phyloP scores from a whole-genome alignment of 2,329 filamentous ascomycete species.

The Colletotrichum limetticola region DNA sequence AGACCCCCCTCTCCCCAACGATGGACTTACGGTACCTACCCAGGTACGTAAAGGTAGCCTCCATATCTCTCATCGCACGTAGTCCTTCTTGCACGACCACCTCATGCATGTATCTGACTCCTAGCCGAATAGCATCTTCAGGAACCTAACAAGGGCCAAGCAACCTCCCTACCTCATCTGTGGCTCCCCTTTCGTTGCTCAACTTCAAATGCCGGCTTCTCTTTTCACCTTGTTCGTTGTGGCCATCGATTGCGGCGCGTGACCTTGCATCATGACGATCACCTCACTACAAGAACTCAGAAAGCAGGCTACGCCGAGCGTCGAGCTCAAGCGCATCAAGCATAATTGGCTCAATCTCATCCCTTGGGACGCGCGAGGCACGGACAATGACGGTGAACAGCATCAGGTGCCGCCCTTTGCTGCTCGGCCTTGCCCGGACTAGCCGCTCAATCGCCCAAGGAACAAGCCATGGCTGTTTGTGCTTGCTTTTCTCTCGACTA shows the following conservation, averaged over 20 bases:
- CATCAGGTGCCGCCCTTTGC: neutral
- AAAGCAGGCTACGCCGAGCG: neutral
- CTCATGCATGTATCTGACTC: neutral
- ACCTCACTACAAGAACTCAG: neutral
- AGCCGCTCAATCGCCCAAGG: neutral
- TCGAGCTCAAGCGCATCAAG: neutral
- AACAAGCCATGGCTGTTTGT: neutral
- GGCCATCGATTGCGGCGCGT: neutral
- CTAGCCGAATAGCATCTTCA: neutral
- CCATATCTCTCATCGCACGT: neutral
- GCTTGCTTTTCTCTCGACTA: slow-evolving; percentile 2
- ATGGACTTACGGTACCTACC: neutral
- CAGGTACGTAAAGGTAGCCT: neutral
- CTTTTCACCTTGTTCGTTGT: neutral
- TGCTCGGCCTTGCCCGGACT: neutral
- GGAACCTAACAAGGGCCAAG: too few relatives aligned
- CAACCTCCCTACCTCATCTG: neutral
- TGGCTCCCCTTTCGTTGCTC: neutral
- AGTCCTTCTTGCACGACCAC: neutral
- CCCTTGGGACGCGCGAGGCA: slow-evolving; percentile 4
- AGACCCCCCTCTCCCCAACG: too few relatives aligned
- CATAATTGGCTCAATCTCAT: neutral
- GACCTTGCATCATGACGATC: neutral
- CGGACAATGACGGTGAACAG: slow-evolving; percentile 24
- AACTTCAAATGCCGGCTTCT: neutral